A percentile compares a stretch with the other conserved stretches of the same genome.
These are phyloP conservation scores for Lipomyces orientalis DNA, from an alignment of 805 yeast species.

Conservation along the genomic window DNA sequence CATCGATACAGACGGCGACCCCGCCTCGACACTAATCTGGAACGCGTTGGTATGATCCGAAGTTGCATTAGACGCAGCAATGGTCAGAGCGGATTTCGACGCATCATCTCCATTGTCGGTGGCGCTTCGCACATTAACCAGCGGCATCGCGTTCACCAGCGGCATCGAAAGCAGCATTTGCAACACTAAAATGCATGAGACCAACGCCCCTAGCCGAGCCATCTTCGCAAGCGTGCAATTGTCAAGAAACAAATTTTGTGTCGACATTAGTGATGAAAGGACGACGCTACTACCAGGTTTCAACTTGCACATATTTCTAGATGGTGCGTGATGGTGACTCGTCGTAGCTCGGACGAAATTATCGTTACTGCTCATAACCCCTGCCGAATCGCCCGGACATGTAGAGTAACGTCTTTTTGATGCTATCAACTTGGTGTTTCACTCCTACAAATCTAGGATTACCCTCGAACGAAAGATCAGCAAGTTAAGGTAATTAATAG, in stretches of 20 bases:
- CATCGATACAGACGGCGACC: slow-evolving; percentile 12
- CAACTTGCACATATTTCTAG: background rate
- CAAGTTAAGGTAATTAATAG: background rate
- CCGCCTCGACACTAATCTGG: slow-evolving; percentile 16
- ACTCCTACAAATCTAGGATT: background rate
- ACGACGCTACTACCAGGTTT: background rate
- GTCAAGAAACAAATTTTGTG: background rate
- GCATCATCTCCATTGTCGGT: background rate
- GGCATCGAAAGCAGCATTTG: background rate
- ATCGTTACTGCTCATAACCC: background rate
- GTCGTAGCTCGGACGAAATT: too few species aligned
- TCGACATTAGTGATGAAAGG: background rate
- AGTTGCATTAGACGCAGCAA: slow-evolving; percentile 22
- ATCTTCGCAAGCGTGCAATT: background rate
- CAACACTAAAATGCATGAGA: background rate
- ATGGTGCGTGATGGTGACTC: background rate
- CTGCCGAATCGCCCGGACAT: background rate
- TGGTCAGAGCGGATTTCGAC: slow-evolving; percentile 14
- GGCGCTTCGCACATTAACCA: background rate
- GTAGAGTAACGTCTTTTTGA: background rate
- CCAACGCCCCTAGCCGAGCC: background rate
- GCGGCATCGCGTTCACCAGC: background rate
- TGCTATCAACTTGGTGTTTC: background rate
- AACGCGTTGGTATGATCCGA: slow-evolving; percentile 16
- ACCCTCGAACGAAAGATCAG: background rate